Evolutionary conservation across 1,284 basidiomycete species (phyloP), one percentile per base, ranked within the genome.

Genomic region (Marasmius sp.): DNA sequence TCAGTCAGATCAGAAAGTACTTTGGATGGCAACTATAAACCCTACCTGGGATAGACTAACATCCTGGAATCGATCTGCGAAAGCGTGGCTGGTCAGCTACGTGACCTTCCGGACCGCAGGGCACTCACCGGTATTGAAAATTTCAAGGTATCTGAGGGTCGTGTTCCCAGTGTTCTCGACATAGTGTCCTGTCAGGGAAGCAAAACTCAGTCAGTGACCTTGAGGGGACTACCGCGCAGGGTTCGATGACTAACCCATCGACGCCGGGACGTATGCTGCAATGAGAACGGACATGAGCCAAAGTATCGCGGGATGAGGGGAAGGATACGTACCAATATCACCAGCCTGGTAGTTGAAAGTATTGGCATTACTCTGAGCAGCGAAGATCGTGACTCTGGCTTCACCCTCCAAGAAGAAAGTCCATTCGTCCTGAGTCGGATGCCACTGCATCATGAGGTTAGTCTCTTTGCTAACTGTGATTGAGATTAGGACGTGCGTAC

Each of bases 351-450:
- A 89, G 68, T 91, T 82, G 71, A 87, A 91, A 0, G 89, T 92
- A 48, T 84, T 72, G 1, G 90, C 86, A 60, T 85, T 87, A 22
- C 79, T 78, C 61, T 79, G 76, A 1, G 84, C 76, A 1, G 86
- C 88, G 67, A 90, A 91, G 49, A 89, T 74, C 0, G 88, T 88
- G 56, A 90, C 76, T 49, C 89, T 84, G 6, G 75, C 85, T 39
- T 75, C 61, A 3, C 89, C 89, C 64, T 81, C 76, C 80, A 82
- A 56, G 74, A 75, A 86, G 74, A 83, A 87, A 60, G 77, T 81
- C 87, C 87, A 89, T 74, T 89, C 87, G 67, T 85, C 83, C 70
- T 86, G 79, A 47, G 85, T 89, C 6, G 88, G 88, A 70, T 91
- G 89, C 88, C 89, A 92, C 84, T 91, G 11, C 10, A 68, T 65